Base-by-base conservation (phyloP, 768 basidiomycete species). In the Trametes punicea region DNA sequence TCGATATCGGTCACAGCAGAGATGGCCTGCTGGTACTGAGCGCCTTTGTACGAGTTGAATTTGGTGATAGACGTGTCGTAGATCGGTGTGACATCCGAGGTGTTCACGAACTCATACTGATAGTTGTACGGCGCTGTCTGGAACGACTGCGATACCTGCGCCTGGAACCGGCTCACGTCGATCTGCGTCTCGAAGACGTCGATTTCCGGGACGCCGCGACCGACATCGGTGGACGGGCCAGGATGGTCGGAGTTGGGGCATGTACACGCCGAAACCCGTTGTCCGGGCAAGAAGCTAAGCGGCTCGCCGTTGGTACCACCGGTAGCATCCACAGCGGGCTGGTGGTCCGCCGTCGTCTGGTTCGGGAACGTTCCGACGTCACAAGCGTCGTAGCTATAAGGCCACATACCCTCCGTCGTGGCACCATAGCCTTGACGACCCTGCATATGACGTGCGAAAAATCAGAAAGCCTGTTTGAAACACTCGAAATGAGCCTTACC, bases 391-490 rank as follows among this genome's bases (percentile, higher is more conserved):
- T 93, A 95, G 47, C 84, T 88, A 71, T 87, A 95, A 0, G 94
- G 93, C 84, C 87, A 84, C 46, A 73, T 78, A 27, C 80, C 96
- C 61, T 98, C 89, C 0, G 90, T 94, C 0, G 90, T 87, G 16
- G 88, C 89, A 36, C 95, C 95, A 71, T 87, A 94, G 1, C 93
- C 95, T 23, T 93, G 87, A 54, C 94, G 77, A 62, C 78, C 93
- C 77, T 93, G 64, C 10, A 30, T 16, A 6, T 11, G 16, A 26
- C 68, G 23, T 70, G 72, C 33, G 51, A 60, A 20, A 65, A 47
- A 11, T 13, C 26, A 3, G 31, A 23, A 39, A 40, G 21, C 29
- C 6, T 13, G 13, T 21, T 46, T 41, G 31, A 31, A 40, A 61
- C n/a, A n/a, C n/a, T n/a, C n/a, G n/a, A 21, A 29, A 16, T 45